Percentiles rank a stretch among this genome's conserved stretches.
phyloP scores from a whole-genome alignment of 257 asterid genomes.

The Solanum sitiens region DNA sequence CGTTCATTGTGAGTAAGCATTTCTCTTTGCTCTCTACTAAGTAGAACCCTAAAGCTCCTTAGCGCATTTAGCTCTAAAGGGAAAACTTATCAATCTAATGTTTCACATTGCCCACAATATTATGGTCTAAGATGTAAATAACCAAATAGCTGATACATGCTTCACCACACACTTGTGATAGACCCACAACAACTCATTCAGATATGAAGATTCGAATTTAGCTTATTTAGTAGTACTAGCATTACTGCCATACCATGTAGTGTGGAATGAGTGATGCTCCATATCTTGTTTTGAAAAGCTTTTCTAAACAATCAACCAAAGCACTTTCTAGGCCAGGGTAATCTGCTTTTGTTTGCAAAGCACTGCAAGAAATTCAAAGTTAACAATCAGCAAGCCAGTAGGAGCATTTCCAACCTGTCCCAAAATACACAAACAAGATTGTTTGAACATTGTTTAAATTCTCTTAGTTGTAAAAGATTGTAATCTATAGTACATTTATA shows the following conservation, averaged over 20 bases:
- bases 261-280: slow-evolving; percentile 94
- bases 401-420: background rate
- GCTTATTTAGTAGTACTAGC: background rate
- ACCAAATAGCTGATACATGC: background rate
- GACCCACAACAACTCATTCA: background rate
- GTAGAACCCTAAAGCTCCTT: background rate
- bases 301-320: slow-evolving; percentile 61
- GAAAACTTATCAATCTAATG: background rate
- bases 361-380: slow-evolving; percentile 25
- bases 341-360: slow-evolving; percentile 65
- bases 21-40: background rate
- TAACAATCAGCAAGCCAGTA: background rate
- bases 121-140: background rate
- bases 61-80: background rate
- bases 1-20: background rate
- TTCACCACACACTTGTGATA: background rate
- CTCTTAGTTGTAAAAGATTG: background rate
- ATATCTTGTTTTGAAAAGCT: slow-evolving; percentile 71
- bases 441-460: background rate
- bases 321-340: slow-evolving; percentile 74
- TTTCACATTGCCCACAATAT: background rate
- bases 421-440: background rate
- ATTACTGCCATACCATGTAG: slow-evolving; percentile 44
- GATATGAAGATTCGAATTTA: background rate
- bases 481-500: background rate